Evolutionary conservation across 2,329 filamentous ascomycete species (phyloP).

Genomic region (Canariomyces notabilis): DNA sequence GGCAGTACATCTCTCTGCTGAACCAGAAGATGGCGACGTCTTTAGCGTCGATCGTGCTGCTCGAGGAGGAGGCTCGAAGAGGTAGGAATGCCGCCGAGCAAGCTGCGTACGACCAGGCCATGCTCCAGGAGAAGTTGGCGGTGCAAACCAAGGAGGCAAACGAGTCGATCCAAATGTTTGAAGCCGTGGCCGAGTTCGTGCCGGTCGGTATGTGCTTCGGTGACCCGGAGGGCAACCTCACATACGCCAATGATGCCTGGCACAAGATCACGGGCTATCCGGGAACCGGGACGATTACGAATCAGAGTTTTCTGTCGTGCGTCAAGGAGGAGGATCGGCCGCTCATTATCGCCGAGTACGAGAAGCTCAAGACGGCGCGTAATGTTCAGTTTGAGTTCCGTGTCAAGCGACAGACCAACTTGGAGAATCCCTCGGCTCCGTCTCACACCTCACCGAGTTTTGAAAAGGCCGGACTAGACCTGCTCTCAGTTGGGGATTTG

Average conservation of each 20-base stretch:
- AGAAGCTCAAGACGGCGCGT: constrained; percentile 34
- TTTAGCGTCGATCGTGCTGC: constrained; percentile 63
- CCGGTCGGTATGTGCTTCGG: constrained; percentile 71
- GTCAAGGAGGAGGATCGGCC: constrained; percentile 43
- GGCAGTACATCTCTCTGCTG: constrained; percentile 56
- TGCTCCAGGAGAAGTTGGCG: constrained; percentile 61
- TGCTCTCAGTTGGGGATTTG: constrained; percentile 31
- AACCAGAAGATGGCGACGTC: constrained; percentile 59
- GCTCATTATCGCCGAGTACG: constrained; percentile 38
- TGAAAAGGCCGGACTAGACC: constrained; percentile 32
- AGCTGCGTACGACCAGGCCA: constrained; percentile 61
- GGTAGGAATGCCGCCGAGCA: constrained; percentile 53
- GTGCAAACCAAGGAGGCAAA: constrained; percentile 46
- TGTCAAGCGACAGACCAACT: constrained; percentile 29
- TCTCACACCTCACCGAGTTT: constrained; percentile 34
- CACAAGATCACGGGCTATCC: constrained; percentile 46
- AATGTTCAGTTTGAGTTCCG: constrained; percentile 46
- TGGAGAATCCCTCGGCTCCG: constrained; percentile 24
- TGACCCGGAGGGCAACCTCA: constrained; percentile 58
- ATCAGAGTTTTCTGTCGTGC: constrained; percentile 37
- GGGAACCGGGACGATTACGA: constrained; percentile 23
- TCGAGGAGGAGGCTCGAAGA: constrained; percentile 65
- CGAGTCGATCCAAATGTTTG: constrained; percentile 60
- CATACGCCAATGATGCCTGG: constrained; percentile 67
- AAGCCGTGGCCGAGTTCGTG: constrained; percentile 66